Percentiles rank a stretch among this genome's conserved stretches.
These are phyloP conservation scores for Anisogramma anomala DNA, from an alignment of 2,329 filamentous ascomycete genomes.

Conservation along the genomic window DNA sequence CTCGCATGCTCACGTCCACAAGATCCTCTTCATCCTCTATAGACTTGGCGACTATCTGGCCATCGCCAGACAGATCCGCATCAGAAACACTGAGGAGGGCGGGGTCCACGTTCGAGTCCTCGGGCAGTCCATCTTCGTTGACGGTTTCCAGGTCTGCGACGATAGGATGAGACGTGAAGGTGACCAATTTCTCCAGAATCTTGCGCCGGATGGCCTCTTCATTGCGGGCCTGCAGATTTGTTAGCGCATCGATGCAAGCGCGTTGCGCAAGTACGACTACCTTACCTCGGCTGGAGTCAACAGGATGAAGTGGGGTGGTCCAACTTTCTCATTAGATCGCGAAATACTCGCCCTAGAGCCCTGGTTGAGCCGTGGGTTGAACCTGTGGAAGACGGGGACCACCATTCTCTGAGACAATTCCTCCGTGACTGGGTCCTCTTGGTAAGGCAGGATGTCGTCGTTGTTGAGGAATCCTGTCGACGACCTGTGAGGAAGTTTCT, in stretches of 20 bases:
- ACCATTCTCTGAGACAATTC: constrained; percentile 51
- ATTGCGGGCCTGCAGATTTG: constrained; percentile 29
- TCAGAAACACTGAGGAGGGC: constrained; percentile 53
- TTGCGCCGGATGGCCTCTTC: constrained; percentile 70
- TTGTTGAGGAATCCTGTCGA: constrained; percentile 18
- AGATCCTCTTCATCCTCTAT: constrained; percentile 83
- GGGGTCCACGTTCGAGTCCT: constrained; percentile 54
- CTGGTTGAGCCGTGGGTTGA: constrained; percentile 19
- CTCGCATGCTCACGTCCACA: constrained; percentile 79
- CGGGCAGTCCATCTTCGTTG: constrained; percentile 36
- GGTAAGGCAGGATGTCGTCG: constrained; percentile 36
- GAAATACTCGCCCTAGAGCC: neutral
- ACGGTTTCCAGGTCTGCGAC: constrained; percentile 2
- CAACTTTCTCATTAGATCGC: constrained; percentile 21
- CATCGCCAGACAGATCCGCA: constrained; percentile 55
- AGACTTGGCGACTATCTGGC: constrained; percentile 58
- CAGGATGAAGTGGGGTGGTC: constrained; percentile 59
- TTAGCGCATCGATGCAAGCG: constrained; percentile 24
- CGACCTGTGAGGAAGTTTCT: constrained; percentile 10
- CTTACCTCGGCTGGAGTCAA: constrained; percentile 61
- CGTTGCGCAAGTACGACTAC: neutral
- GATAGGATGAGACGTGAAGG: constrained; percentile 56
- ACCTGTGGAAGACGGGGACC: constrained; percentile 60
- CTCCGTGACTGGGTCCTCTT: constrained; percentile 51
- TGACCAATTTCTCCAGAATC: constrained; percentile 62